Evolutionary conservation across 805 yeast species (phyloP).

Genomic region (Metschnikowia amazonensis): DNA sequence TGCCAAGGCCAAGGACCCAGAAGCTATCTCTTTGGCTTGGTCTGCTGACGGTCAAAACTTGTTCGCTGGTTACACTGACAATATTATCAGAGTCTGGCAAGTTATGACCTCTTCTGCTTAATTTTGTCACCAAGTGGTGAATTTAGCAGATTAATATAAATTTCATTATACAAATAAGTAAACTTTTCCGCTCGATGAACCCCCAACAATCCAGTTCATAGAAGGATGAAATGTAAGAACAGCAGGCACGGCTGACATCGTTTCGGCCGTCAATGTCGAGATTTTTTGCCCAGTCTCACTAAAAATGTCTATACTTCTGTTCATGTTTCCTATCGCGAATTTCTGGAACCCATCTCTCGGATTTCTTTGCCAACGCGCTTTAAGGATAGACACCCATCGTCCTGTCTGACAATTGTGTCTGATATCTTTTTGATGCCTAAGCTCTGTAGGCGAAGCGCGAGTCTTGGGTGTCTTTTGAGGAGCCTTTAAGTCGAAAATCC

Average conservation of each 20-base stretch:
- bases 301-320: conserved; percentile 78
- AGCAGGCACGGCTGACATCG: conserved; percentile 90
- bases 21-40: conserved; percentile 98
- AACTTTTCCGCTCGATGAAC: conserved; percentile 89
- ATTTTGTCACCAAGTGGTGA: conserved; percentile 7
- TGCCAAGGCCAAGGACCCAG: conserved; percentile 94
- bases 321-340: conserved; percentile 92
- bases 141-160: background rate
- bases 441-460: background rate
- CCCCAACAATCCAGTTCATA: conserved; percentile 88
- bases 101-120: conserved; percentile 82
- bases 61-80: conserved; percentile 99
- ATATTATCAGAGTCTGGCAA: conserved; percentile 99
- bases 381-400: conserved; percentile 90
- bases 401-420: conserved; percentile 96
- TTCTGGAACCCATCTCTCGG: conserved; percentile 74
- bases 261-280: conserved; percentile 60
- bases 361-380: conserved; percentile 77
- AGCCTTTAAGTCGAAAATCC: conserved; percentile 10
- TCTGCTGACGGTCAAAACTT: conserved; percentile 99
- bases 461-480: background rate
- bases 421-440: conserved; percentile 26
- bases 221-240: conserved; percentile 80
- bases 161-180: conserved; percentile 47
- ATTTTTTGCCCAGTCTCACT: conserved; percentile 71